phyloP scores from a whole-genome alignment of 148 eudicot species.

The Chenopodium formosanum region DNA sequence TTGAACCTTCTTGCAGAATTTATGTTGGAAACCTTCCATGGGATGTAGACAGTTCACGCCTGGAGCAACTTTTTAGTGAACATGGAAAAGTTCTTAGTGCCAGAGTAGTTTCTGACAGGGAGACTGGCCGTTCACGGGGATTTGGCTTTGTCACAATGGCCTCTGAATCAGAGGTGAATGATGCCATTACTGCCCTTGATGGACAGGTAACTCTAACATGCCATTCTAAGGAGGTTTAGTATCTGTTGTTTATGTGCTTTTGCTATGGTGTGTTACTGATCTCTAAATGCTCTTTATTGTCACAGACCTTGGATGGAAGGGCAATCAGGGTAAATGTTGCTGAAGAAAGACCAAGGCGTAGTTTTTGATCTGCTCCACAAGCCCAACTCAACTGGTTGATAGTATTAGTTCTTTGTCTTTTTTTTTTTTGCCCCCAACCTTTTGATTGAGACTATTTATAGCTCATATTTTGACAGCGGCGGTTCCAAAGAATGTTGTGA shows the following conservation, averaged over 20 bases:
- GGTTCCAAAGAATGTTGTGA: slow-evolving; percentile 24
- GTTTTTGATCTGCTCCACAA: slow-evolving; percentile 27
- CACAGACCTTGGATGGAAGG: slow-evolving; percentile 68
- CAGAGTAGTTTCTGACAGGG: slow-evolving; percentile 71
- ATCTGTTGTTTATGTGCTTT: neutral
- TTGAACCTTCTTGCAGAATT: slow-evolving; percentile 49
- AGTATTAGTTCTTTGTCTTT: slow-evolving; percentile 9
- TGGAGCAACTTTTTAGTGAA: slow-evolving; percentile 73
- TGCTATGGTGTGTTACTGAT: neutral
- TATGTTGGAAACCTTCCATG: slow-evolving; percentile 94
- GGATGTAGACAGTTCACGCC: slow-evolving; percentile 65
- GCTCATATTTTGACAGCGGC: slow-evolving; percentile 23
- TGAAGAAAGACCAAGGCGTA: slow-evolving; percentile 60
- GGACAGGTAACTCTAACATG: slow-evolving; percentile 52
- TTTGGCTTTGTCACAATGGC: slow-evolving; percentile 87
- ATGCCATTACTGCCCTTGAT: slow-evolving; percentile 74
- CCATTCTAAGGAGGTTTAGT: neutral
- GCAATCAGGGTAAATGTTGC: slow-evolving; percentile 72
- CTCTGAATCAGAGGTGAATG: slow-evolving; percentile 68
- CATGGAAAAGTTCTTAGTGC: slow-evolving; percentile 66
- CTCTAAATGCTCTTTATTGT: slow-evolving; percentile 17
- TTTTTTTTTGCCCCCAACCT: neutral
- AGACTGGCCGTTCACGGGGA: slow-evolving; percentile 79
- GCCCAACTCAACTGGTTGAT: slow-evolving; percentile 20
- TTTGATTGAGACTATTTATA: slow-evolving; percentile 29